Evolutionary conservation across 2,329 filamentous ascomycete genomes (phyloP), one percentile per base, ranked within the genome.

Genomic region (Colletotrichum karsti): DNA sequence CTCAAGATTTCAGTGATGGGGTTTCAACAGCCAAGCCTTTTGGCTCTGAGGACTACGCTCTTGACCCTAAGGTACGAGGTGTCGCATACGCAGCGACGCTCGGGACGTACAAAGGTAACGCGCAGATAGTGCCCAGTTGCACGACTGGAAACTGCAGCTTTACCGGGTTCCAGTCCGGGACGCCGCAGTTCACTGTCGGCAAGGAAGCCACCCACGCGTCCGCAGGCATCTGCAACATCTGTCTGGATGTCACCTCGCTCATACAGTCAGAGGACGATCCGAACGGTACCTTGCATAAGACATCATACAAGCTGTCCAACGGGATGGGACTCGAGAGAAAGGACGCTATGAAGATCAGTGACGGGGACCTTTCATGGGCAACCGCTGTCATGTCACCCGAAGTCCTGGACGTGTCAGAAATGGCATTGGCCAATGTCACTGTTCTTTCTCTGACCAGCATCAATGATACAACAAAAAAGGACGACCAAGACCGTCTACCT

Each of bases 311-410:
- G n/a, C n/a, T 55, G 51, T 33, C 51, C 4, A 55, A 41, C 9
- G 51, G 33, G 10, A 22, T 55, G 33, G 15, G n/a, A 1, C n/a
- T 46, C 20, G 3, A 22, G 42, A 1, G 18, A 22, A 5, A 46
- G 18, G 1, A 0, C 2, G 0, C 33, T 0, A 22, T 55, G 51
- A 33, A 1, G 3, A 39, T 55, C 15, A 33, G 7, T 3, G 7
- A 18, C 6, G 51, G 51, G 0, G 51, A 41, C 7, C 2, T 41
- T 15, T 39, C 13, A 0, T 55, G 51, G 51, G 35, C 51, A 8
- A 1, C 20, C 1, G 18, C 20, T 0, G 5, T 39, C 3, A 55
- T 55, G 20, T 28, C 51, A 10, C 20, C 6, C 10, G 18, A 15
- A 1, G 20, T 10, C 10, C 2, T 1, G 3, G 15, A 12, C 10